Evolutionary conservation across 345 rosid species (phyloP).

Genomic region (Citrus reticulata): DNA sequence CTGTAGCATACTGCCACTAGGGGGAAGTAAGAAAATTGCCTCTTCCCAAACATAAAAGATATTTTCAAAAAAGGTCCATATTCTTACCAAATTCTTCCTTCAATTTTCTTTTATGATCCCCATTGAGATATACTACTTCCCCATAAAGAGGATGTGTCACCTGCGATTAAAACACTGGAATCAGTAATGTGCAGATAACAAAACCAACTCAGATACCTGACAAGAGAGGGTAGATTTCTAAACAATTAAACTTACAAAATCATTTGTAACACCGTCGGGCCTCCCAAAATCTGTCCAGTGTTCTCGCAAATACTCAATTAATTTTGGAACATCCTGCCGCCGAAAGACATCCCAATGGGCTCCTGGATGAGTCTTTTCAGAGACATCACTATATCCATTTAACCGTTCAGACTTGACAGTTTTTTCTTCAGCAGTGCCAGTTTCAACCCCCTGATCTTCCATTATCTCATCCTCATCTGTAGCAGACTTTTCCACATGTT

Average conservation of each 20-base stretch:
- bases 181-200: conserved; percentile 12
- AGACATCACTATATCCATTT: conserved; percentile 11
- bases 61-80: background rate
- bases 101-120: conserved; percentile 54
- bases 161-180: conserved; percentile 40
- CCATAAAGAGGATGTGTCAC: conserved; percentile 56
- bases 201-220: conserved; percentile 5
- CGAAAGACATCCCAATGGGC: conserved; percentile 81
- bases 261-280: conserved; percentile 21
- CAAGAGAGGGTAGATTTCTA: background rate
- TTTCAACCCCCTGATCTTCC: conserved; percentile 33
- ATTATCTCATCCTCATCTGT: conserved; percentile 27
- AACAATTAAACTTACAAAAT: conserved; percentile 46
- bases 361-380: conserved; percentile 37
- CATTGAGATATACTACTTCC: conserved; percentile 55
- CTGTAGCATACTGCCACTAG: background rate
- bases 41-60: background rate
- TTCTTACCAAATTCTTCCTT: conserved; percentile 79
- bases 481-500: conserved; percentile 16
- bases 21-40: background rate
- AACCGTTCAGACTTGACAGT: conserved; percentile 15
- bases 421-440: conserved; percentile 11
- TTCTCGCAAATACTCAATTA: conserved; percentile 48
- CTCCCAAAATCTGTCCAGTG: conserved; percentile 41
- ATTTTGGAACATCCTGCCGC: conserved; percentile 74